These are phyloP conservation scores for Circinella umbellata DNA, from an alignment of 371 early-diverging fungal genomes.

Conservation along the genomic window DNA sequence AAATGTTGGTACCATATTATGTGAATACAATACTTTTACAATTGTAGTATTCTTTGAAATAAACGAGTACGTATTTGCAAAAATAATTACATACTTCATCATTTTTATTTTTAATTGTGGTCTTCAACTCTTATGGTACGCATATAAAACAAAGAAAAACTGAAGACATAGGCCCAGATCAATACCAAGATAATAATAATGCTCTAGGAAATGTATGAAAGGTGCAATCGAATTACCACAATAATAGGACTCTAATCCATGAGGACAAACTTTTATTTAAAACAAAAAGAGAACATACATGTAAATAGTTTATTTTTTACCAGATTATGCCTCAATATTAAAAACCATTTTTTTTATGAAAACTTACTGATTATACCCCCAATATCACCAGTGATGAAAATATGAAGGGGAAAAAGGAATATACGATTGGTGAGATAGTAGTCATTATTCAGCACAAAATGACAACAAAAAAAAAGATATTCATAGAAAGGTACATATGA, in stretches of 20 bases:
- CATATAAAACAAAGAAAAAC: too few relatives aligned
- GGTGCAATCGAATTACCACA: slow-evolving; percentile 18
- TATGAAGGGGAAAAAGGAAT: slow-evolving; percentile 14
- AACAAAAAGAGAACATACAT: background rate
- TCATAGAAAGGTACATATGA: background rate
- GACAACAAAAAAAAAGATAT: background rate
- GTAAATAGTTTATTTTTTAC: background rate
- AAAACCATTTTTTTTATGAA: background rate
- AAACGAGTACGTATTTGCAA: too few relatives aligned
- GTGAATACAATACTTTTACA: too few relatives aligned
- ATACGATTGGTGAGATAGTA: too few relatives aligned
- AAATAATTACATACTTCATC: too few relatives aligned
- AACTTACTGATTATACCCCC: slow-evolving; percentile 12
- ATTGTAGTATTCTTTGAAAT: too few relatives aligned
- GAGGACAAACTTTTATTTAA: slow-evolving; percentile 9
- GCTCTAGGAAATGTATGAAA: slow-evolving; percentile 14
- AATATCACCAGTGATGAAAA: slow-evolving; percentile 16
- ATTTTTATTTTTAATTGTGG: too few relatives aligned
- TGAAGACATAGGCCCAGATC: slow-evolving; percentile 13
- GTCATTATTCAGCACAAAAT: background rate
- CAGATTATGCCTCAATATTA: too few relatives aligned
- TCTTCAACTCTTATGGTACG: too few relatives aligned
- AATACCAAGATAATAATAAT: slow-evolving; percentile 16
- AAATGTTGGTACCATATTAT: too few relatives aligned
- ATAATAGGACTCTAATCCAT: slow-evolving; percentile 6